Base-by-base conservation (phyloP, 2,329 filamentous ascomycete species). In the Fusarium miscanthi region DNA sequence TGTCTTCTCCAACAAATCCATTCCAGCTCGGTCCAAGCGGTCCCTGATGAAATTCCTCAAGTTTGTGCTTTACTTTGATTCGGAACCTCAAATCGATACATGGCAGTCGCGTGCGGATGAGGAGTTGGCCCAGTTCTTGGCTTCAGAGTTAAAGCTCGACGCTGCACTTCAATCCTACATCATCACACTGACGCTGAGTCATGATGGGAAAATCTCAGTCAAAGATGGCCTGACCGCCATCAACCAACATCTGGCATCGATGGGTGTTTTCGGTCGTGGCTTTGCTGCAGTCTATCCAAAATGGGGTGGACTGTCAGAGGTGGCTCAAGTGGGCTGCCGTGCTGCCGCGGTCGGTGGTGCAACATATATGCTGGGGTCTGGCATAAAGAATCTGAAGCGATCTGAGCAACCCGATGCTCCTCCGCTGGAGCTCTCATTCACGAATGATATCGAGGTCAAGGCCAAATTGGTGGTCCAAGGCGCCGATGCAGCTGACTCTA, bases 11-110 rank as follows among this genome's bases (percentile, higher is more conserved):
- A 92, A 94, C 79, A 89, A 89, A 40, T 86, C 87, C 30, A 93
- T 98, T 63, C 90, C 94, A 49, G 87, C 92, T 74, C 92, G 92
- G 72, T 90, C 94, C 10, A 98, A 98, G 84, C 91, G 95, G 59
- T 88, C 89, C 14, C 83, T 98, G 77, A 97, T 98, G 92, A 97
- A 97, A 81, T 97, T 98, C 77, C 87, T 98, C 77, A 95, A 95
- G 80, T 95, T 96, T 79, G 92, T 97, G 59, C 85, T 91, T 66
- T 89, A 94, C 75, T 92, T 91, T 76, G 89, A 93, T 74, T 88
- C 82, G n/a, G 84, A 86, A 59, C 79, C 80, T 58, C 88, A 89
- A 77, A 80, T 76, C 54, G 87, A 87, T 57, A 75, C 85, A 6
- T 94, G 92, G 92, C 82, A 89, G 66, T 77, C 84, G 4, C 84